Conservation (phyloP, 2,329 filamentous ascomycete species). For the Colletotrichum brevisporum region DNA sequence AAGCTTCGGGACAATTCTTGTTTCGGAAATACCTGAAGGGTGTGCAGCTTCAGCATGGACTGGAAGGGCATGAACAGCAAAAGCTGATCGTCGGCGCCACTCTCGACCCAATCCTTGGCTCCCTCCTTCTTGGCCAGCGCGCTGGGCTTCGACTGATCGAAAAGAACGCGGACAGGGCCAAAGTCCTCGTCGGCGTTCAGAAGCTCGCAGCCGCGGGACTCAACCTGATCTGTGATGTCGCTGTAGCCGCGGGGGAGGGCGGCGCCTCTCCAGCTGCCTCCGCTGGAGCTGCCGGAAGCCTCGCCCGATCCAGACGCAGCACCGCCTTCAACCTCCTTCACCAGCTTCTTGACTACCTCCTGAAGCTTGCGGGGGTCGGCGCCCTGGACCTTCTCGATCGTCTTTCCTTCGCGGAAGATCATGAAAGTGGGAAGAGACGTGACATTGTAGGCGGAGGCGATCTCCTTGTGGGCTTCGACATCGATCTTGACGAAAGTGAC, state of each 20-base stretch:
- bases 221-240: slow-evolving; percentile 87
- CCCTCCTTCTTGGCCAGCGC: slow-evolving; percentile 70
- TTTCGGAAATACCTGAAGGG: slow-evolving; percentile 69
- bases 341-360: slow-evolving; percentile 79
- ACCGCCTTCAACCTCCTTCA: slow-evolving; percentile 69
- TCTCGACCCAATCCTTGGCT: slow-evolving; percentile 89
- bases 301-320: slow-evolving; percentile 53
- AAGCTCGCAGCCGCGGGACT: slow-evolving; percentile 84
- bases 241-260: slow-evolving; percentile 83
- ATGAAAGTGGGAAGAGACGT: slow-evolving; percentile 92
- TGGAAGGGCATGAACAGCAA: slow-evolving; percentile 95
- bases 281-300: slow-evolving; percentile 59
- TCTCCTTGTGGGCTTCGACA: slow-evolving; percentile 80
- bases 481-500: slow-evolving; percentile 92
- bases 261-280: slow-evolving; percentile 78
- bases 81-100: slow-evolving; percentile 96
- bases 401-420: slow-evolving; percentile 81
- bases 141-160: slow-evolving; percentile 78
- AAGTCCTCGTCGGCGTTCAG: slow-evolving; percentile 87
- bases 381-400: slow-evolving; percentile 79
- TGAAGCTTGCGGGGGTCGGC: slow-evolving; percentile 81
- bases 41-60: slow-evolving; percentile 89
- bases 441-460: slow-evolving; percentile 81
- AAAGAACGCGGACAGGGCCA: slow-evolving; percentile 80
- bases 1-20: too few relatives aligned